Base-by-base conservation (phyloP, 75 land plant genomes). In the Cupressus sempervirens region DNA sequence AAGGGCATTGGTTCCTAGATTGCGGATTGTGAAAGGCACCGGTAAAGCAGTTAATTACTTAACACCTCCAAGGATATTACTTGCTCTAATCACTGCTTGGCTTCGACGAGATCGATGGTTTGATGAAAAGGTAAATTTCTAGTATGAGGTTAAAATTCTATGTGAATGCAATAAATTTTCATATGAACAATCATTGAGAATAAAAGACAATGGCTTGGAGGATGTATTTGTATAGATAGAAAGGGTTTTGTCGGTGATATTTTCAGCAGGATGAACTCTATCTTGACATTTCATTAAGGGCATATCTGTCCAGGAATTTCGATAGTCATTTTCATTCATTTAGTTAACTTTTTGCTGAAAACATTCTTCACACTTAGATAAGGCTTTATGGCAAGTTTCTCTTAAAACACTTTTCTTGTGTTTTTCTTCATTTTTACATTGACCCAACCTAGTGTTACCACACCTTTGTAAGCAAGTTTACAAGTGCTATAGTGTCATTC, bases 41-140 rank as follows among this genome's bases (percentile, higher is more conserved):
- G 99, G 98, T 56, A 98, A 93, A 85, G 95, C 99, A 32, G 89
- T 98, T 80, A 92, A 95, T 82, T 98, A 96, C 86, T 88, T 98
- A 56, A 98, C 99, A 30, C 99, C 99, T 56, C 98, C 99, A 36
- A 90, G 98, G 58, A 98, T 98, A 52, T 82, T 98, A 77, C 91
- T 98, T 83, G 99, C 99, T 36, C 85, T 98, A 76, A 89, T 98
- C 76, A 96, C 95, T 53, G 97, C 95, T 29, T 98, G 99, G 99
- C 82, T 98, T 65, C 92, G 98, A 41, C 91, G 91, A 74, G 97
- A 95, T 68, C 98, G 99, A 20, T 98, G 99, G 99, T 98, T 98
- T 90, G 99, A 98, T 91, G 97, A 95, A 40, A 93, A 98, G 95
- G 99, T 98, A 91, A 58, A 53, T 83, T 52, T 82, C 62, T 29